phyloP scores from a whole-genome alignment of 305 asterid species.

The Nicotiana rustica region DNA sequence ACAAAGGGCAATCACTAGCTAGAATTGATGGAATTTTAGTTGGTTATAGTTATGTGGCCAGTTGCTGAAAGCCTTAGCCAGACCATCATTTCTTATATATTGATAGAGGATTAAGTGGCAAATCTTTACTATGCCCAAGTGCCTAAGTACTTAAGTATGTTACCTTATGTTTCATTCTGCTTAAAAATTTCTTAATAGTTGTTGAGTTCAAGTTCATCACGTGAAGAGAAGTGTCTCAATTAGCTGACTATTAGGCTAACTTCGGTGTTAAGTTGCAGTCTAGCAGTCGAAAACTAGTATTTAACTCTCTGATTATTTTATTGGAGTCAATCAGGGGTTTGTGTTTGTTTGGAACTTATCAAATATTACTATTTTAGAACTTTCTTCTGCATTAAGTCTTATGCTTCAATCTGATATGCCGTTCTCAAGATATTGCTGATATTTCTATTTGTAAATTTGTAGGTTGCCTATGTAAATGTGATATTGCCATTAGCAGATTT shows the following conservation, averaged over 20 bases:
- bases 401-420: constrained; percentile 3
- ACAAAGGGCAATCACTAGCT: neutral
- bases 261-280: constrained; percentile 19
- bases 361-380: constrained; percentile 5
- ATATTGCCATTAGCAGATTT: constrained; percentile 76
- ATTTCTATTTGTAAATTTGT: constrained; percentile 19
- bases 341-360: neutral
- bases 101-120: constrained; percentile 24
- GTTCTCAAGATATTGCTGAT: constrained; percentile 6
- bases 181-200: neutral
- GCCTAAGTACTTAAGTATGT: neutral
- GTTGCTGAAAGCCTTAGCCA: neutral
- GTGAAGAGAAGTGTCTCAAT: constrained; percentile 9
- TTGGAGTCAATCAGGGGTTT: constrained; percentile 14
- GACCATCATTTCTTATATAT: neutral
- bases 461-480: constrained; percentile 84
- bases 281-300: neutral
- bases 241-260: constrained; percentile 15
- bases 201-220: constrained; percentile 27
- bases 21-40: constrained; percentile 18
- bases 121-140: constrained; percentile 17
- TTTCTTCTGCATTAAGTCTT: neutral
- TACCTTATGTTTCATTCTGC: neutral
- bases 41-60: constrained; percentile 10
- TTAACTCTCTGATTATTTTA: neutral